Percentiles rank a stretch among this genome's conserved stretches.
phyloP scores from a whole-genome alignment of 2,329 filamentous ascomycete genomes.

The Diatrype stigma region DNA sequence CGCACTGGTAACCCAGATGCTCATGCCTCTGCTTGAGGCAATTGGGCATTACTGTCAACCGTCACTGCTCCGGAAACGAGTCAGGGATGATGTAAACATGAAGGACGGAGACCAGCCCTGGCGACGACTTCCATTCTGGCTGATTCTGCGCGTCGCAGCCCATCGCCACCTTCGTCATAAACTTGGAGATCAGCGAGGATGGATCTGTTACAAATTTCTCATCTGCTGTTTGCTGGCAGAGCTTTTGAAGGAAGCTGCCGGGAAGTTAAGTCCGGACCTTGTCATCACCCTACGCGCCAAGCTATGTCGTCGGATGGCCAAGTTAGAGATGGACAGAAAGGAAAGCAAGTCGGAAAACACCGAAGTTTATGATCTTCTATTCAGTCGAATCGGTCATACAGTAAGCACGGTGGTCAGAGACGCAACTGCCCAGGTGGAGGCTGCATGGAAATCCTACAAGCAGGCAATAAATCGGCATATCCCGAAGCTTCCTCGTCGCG shows the following conservation, averaged over 20 bases:
- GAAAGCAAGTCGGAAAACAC: not conserved
- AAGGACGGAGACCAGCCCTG: constrained; percentile 47
- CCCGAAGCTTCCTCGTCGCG: constrained; percentile 27
- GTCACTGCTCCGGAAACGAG: constrained; percentile 47
- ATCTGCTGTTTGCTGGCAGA: constrained; percentile 44
- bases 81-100: constrained; percentile 60
- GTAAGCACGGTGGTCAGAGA: constrained; percentile 26
- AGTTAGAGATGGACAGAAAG: constrained; percentile 44
- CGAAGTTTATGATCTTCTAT: constrained; percentile 16
- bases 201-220: constrained; percentile 53
- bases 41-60: constrained; percentile 39
- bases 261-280: constrained; percentile 28
- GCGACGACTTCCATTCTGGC: constrained; percentile 59
- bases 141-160: constrained; percentile 55
- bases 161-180: constrained; percentile 45
- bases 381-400: constrained; percentile 22
- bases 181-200: constrained; percentile 37
- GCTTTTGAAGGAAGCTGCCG: constrained; percentile 38
- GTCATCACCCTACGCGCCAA: constrained; percentile 44
- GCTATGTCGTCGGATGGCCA: constrained; percentile 53
- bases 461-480: constrained; percentile 32
- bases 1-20: constrained; percentile 52
- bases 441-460: constrained; percentile 39
- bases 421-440: constrained; percentile 26
- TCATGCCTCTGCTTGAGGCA: constrained; percentile 57